phyloP scores from a whole-genome alignment of 2,329 filamentous ascomycete species.

The Pseudogymnoascus sp. region DNA sequence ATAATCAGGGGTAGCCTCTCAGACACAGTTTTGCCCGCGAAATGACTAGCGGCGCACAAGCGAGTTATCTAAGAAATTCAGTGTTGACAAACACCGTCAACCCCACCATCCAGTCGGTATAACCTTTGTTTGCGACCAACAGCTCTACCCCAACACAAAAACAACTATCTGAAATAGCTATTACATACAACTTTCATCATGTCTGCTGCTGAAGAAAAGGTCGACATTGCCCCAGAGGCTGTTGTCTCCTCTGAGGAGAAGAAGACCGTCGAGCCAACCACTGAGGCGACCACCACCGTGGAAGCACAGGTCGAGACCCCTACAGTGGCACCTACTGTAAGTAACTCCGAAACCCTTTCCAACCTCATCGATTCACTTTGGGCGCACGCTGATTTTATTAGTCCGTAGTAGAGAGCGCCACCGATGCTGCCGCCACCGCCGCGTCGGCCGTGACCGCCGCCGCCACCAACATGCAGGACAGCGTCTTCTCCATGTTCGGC shows the following conservation, averaged over 20 bases:
- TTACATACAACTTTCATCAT: conserved; percentile 18
- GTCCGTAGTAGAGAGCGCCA: conserved; percentile 20
- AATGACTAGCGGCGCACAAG: conserved; percentile 7
- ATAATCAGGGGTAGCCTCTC: conserved; percentile 5
- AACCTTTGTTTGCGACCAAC: conserved; percentile 9
- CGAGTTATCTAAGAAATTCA: conserved; percentile 9
- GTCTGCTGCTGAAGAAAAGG: conserved; percentile 13
- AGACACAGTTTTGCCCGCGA: conserved; percentile 5
- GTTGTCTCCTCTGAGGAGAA: conserved; percentile 43
- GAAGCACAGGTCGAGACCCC: conserved; percentile 24
- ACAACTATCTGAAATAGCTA: conserved; percentile 7
- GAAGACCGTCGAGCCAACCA: conserved; percentile 28
- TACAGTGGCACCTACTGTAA: background rate
- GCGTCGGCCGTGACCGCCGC: conserved; percentile 32
- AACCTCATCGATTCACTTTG: background rate
- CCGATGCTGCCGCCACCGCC: conserved; percentile 30
- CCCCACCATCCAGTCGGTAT: conserved; percentile 9
- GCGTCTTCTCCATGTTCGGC: conserved; percentile 97
- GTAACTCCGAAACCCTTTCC: background rate
- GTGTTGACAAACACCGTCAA: conserved; percentile 11
- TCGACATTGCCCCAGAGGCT: conserved; percentile 19
- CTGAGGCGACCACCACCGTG: conserved; percentile 29
- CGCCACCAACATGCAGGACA: conserved; percentile 47
- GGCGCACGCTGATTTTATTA: background rate
- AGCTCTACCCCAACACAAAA: conserved; percentile 10